Percentiles rank a stretch among this genome's conserved stretches.
phyloP scores from a whole-genome alignment of 2,329 filamentous ascomycete species.

The Cladophialophora carrionii region DNA sequence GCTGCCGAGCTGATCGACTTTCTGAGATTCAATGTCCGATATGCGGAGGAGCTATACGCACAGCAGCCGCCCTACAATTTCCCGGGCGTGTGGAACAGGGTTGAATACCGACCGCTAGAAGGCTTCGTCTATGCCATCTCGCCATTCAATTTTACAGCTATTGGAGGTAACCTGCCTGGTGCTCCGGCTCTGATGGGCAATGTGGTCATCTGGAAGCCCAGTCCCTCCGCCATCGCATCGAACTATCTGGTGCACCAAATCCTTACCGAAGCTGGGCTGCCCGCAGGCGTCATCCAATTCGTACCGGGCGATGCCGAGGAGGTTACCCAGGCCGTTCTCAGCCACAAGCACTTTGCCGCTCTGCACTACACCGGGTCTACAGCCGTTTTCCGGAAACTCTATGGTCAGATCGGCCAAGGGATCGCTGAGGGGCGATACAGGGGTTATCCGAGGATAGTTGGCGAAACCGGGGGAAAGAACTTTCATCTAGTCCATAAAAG shows the following conservation, averaged over 20 bases:
- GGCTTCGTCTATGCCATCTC: slow-evolving; percentile 88
- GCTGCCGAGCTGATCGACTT: slow-evolving; percentile 93
- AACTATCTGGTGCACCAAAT: slow-evolving; percentile 87
- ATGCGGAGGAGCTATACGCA: slow-evolving; percentile 86
- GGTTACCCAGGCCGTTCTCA: slow-evolving; percentile 73
- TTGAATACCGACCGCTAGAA: slow-evolving; percentile 82
- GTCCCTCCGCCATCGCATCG: slow-evolving; percentile 75
- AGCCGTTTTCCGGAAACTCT: slow-evolving; percentile 79
- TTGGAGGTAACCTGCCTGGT: slow-evolving; percentile 77
- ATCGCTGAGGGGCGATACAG: slow-evolving; percentile 77
- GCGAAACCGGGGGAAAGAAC: slow-evolving; percentile 85
- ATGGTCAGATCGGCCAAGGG: slow-evolving; percentile 77
- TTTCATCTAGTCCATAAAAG: slow-evolving; percentile 75
- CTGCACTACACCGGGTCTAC: slow-evolving; percentile 90
- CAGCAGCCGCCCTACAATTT: slow-evolving; percentile 85
- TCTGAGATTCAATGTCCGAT: slow-evolving; percentile 90
- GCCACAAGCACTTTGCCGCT: slow-evolving; percentile 74
- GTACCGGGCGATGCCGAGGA: slow-evolving; percentile 79
- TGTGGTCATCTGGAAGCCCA: slow-evolving; percentile 90
- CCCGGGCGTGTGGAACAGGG: slow-evolving; percentile 82
- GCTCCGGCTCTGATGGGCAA: slow-evolving; percentile 84
- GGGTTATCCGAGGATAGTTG: slow-evolving; percentile 78
- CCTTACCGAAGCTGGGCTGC: slow-evolving; percentile 82
- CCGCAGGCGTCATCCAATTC: slow-evolving; percentile 83
- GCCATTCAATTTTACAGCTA: slow-evolving; percentile 95